A percentile compares a stretch with the other conserved stretches of the same genome.
Evolutionary conservation across 2,329 filamentous ascomycete genomes (phyloP).

Genomic region (Cercospora sojina): DNA sequence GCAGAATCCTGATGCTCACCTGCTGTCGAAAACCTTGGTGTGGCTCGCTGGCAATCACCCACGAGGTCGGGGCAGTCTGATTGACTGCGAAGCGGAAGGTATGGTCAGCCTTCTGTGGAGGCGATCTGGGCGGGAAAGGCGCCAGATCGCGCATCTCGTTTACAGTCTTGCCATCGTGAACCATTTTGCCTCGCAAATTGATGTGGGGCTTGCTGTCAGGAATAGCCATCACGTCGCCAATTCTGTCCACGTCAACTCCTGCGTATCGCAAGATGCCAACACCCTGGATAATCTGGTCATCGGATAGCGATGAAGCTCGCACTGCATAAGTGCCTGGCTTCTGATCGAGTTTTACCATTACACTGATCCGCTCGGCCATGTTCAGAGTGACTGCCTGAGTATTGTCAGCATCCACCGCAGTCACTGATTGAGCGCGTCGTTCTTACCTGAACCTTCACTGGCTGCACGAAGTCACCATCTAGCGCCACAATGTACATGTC

Average conservation of each 20-base stretch:
- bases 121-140: constrained; percentile 20
- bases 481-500: constrained; percentile 27
- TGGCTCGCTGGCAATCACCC: constrained; percentile 22
- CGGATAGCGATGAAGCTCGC: constrained; percentile 16
- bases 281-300: constrained; percentile 22
- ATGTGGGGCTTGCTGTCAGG: constrained; percentile 15
- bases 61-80: constrained; percentile 16
- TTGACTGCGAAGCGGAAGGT: constrained; percentile 23
- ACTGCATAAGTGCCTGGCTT: constrained; percentile 19
- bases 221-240: constrained; percentile 11
- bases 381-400: constrained; percentile 12
- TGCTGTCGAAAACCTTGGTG: constrained; percentile 26
- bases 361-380: constrained; percentile 22
- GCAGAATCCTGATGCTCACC: neutral
- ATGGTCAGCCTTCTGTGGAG: constrained; percentile 20
- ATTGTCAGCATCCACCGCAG: neutral
- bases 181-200: constrained; percentile 18
- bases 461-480: constrained; percentile 27
- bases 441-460: constrained; percentile 20
- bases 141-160: constrained; percentile 22
- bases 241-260: constrained; percentile 14
- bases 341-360: constrained; percentile 23
- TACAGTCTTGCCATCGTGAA: constrained; percentile 16
- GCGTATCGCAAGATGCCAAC: constrained; percentile 20
- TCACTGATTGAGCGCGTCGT: neutral